Base-by-base conservation (phyloP, 2,329 filamentous ascomycete genomes). In the Thielaviopsis ethacetica region DNA sequence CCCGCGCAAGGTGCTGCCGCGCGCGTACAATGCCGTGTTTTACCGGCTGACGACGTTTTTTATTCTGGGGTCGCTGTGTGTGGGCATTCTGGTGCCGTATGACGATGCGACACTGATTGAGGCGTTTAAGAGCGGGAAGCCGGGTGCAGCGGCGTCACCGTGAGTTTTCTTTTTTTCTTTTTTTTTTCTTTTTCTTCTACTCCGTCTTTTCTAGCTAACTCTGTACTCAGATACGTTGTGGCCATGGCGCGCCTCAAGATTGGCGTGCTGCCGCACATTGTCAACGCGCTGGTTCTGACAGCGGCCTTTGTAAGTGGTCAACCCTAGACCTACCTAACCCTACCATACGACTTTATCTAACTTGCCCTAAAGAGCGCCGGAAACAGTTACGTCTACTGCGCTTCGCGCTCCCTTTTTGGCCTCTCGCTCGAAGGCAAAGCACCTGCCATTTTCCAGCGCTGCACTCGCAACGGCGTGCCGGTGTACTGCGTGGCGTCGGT, bases 1-100 rank as follows among this genome's bases (percentile, higher is more conserved):
- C 64, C 85, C 86, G 0, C 81, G 85, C 17, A 71, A 71, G 19
- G 79, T 84, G 21, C 80, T 93, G 69, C 86, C 86, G 0, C 81
- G 79, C 49, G 87, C 87, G 1, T 90, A 82, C 70, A 88, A 88
- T 62, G 82, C 84, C 54, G 86, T 91, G 1, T 90, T 91, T 68
- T 90, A 87, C 69, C 83, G 88, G 34, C 73, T 91, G 34, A 84
- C 84, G 0, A 72, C 79, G 1, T 91, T 91, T 69, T 91, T 90
- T 71, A 78, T 88, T 47, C 77, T 89, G 1, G 86, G 86, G 1
- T 82, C 85, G 0, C 75, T 93, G 1, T 81, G 79, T 21, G 82
- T 89, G 4, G 85, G 86, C 9, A 84, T 89, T 55, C 67, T 88
- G 22, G 81, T 91, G 44, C 78, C 87, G 1, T 84, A 85, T 68